A percentile compares a stretch with the other conserved stretches of the same genome.
phyloP scores from a whole-genome alignment of 208 protist species.

The Wallacemonas collosoma region DNA sequence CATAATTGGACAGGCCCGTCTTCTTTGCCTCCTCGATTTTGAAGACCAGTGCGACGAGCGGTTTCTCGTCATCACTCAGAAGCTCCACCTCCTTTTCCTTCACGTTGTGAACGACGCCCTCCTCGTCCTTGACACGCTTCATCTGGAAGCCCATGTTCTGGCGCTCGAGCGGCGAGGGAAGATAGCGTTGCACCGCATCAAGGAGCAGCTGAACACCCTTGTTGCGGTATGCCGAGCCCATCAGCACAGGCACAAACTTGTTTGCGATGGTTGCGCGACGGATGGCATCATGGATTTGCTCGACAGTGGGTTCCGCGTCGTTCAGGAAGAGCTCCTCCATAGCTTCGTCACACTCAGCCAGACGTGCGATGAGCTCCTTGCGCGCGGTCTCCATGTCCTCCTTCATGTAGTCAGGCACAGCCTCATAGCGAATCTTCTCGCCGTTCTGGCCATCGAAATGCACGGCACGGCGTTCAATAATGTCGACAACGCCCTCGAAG shows the following conservation, averaged over 20 bases:
- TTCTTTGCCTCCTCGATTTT: conserved; percentile 97
- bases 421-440: conserved; percentile 79
- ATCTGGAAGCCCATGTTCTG: conserved; percentile 77
- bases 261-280: conserved; percentile 92
- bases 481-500: conserved; percentile 96
- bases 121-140: conserved; percentile 89
- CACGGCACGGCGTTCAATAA: conserved; percentile 91
- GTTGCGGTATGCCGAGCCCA: conserved; percentile 98
- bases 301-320: conserved; percentile 89
- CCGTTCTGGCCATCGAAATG: conserved; percentile 95
- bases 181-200: conserved; percentile 96
- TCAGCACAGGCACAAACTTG: conserved; percentile 96
- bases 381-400: conserved; percentile 77
- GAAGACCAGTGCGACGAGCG: conserved; percentile 97
- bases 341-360: conserved; percentile 96
- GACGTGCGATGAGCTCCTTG: conserved; percentile 89
- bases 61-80: conserved; percentile 89
- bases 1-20: conserved; percentile 98
- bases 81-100: conserved; percentile 85
- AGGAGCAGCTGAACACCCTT: conserved; percentile 98
- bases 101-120: conserved; percentile 68
- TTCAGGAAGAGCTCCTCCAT: conserved; percentile 95
- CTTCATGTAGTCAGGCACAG: conserved; percentile 81
- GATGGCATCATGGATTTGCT: conserved; percentile 93
- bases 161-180: conserved; percentile 96